These are phyloP conservation scores for Colletotrichum sp. DNA, from an alignment of 2,329 filamentous ascomycete species.

Conservation along the genomic window DNA sequence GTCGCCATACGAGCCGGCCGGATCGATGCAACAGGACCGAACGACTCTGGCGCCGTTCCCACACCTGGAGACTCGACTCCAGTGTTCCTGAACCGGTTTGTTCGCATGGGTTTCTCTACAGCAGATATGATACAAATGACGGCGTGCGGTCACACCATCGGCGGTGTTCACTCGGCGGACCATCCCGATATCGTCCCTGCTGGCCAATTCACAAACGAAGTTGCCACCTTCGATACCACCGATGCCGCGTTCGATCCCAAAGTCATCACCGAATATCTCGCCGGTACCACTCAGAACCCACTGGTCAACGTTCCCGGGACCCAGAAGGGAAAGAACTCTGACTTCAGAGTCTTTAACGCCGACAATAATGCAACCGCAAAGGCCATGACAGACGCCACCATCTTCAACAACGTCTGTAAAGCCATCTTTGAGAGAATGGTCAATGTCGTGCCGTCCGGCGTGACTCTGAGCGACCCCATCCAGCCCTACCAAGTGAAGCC, in stretches of 20 bases:
- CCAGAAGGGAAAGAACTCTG: constrained; percentile 51
- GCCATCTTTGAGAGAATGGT: constrained; percentile 64
- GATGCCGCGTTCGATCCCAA: constrained; percentile 58
- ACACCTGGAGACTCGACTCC: constrained; percentile 59
- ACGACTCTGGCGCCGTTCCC: constrained; percentile 53
- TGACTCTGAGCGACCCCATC: constrained; percentile 56
- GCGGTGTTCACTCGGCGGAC: constrained; percentile 60
- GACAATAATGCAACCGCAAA: constrained; percentile 61
- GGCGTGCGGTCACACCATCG: constrained; percentile 66
- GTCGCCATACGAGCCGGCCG: constrained; percentile 60
- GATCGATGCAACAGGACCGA: constrained; percentile 55
- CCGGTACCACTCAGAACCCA: constrained; percentile 57
- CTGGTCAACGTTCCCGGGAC: constrained; percentile 58
- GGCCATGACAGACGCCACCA: constrained; percentile 45
- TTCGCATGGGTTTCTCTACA: constrained; percentile 60
- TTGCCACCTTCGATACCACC: constrained; percentile 51
- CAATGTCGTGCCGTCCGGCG: constrained; percentile 58
- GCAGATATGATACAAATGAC: constrained; percentile 65
- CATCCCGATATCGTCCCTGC: constrained; percentile 57
- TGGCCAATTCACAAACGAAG: constrained; percentile 46
- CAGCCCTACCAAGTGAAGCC: constrained; percentile 65
- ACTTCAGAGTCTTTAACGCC: constrained; percentile 59
- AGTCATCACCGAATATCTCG: constrained; percentile 61
- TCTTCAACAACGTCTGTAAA: constrained; percentile 54
- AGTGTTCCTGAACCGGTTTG: constrained; percentile 60